Evolutionary conservation across 2,329 filamentous ascomycete genomes (phyloP).

Genomic region (Aspergillus intermedius): DNA sequence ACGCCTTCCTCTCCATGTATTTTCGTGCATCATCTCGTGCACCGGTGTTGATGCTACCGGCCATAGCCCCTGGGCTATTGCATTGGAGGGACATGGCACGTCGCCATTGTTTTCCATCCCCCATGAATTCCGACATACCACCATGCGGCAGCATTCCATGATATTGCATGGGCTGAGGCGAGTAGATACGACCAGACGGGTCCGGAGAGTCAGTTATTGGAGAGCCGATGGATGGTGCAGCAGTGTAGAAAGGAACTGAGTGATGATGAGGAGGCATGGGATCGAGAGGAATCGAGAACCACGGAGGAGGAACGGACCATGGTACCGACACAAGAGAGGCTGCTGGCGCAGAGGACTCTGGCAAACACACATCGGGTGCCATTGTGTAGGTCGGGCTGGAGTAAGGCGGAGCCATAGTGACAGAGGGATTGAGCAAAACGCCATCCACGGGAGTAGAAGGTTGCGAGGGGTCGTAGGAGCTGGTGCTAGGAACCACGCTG

Average conservation of each 20-base stretch:
- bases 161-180: conserved; percentile 16
- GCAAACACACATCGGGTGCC: conserved; percentile 21
- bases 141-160: conserved; percentile 10
- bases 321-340: conserved; percentile 13
- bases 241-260: conserved; percentile 19
- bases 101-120: conserved; percentile 23
- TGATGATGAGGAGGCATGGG: conserved; percentile 16
- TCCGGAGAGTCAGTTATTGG: conserved; percentile 18
- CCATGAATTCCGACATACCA: conserved; percentile 11
- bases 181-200: conserved; percentile 15
- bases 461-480: conserved; percentile 21
- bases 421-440: conserved; percentile 20
- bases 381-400: conserved; percentile 18
- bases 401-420: conserved; percentile 21
- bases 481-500: conserved; percentile 14
- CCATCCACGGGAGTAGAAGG: conserved; percentile 20
- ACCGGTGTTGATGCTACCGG: neutral
- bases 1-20: conserved; percentile 12
- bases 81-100: conserved; percentile 22
- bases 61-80: conserved; percentile 10
- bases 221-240: conserved; percentile 16
- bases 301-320: conserved; percentile 22
- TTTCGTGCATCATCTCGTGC: conserved; percentile 9
- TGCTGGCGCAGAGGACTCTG: conserved; percentile 19
- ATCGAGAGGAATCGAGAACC: conserved; percentile 25